Evolutionary conservation across 106 monocot genomes (phyloP).

Genomic region (Dendrobium nobile): DNA sequence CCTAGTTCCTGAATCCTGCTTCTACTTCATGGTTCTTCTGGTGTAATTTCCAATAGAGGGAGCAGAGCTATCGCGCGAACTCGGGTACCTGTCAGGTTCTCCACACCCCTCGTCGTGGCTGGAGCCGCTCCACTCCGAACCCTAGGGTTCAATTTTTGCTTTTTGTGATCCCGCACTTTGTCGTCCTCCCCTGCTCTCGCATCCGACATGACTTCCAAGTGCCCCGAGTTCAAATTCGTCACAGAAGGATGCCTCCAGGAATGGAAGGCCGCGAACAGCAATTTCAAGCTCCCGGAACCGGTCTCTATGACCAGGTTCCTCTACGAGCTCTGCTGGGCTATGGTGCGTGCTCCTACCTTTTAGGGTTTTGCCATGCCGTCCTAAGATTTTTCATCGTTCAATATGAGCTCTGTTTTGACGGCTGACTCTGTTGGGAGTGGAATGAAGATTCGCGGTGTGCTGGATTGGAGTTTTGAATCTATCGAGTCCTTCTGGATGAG

Average conservation of each 20-base stretch:
- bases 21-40: no score
- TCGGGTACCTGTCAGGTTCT: no score
- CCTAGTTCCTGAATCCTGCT: no score
- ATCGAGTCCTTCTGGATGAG: neutral
- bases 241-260: constrained; percentile 48
- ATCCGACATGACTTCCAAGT: constrained; percentile 25
- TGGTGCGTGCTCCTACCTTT: constrained; percentile 34
- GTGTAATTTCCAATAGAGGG: no score
- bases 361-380: constrained; percentile 4
- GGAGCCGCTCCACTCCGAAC: neutral
- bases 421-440: constrained; percentile 3
- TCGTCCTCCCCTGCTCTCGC: constrained; percentile 9
- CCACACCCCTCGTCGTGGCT: no score
- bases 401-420: neutral
- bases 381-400: neutral
- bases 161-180: neutral
- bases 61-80: no score
- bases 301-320: constrained; percentile 61
- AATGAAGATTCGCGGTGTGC: constrained; percentile 34
- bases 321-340: constrained; percentile 82
- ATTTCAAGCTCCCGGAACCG: constrained; percentile 40
- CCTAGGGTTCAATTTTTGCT: neutral
- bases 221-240: constrained; percentile 56
- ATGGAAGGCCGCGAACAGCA: constrained; percentile 46
- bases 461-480: neutral